Evolutionary conservation across 2,329 filamentous ascomycete genomes (phyloP).

Genomic region (Fusarium falciforme): DNA sequence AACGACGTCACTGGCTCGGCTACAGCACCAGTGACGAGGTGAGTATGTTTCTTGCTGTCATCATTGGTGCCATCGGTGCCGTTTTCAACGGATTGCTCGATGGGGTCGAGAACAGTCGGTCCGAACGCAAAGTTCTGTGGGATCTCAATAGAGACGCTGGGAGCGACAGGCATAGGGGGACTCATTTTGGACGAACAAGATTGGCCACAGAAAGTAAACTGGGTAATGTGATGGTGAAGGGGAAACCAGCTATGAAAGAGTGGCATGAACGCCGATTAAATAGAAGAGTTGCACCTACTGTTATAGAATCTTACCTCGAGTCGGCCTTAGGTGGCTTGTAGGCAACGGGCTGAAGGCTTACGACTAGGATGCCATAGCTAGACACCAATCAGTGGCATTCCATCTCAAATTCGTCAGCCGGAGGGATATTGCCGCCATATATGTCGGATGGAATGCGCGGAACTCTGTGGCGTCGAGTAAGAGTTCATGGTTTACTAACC

Average conservation of each 20-base stretch:
- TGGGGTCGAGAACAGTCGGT: constrained; percentile 24
- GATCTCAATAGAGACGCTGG: constrained; percentile 23
- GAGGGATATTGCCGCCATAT: background rate
- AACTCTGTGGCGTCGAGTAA: background rate
- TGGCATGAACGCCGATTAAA: background rate
- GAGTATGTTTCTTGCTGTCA: background rate
- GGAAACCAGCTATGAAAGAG: background rate
- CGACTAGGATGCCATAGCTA: background rate
- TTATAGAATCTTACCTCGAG: background rate
- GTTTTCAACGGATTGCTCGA: constrained; percentile 11
- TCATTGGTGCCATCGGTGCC: background rate
- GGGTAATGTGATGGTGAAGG: background rate
- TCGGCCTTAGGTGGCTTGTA: background rate
- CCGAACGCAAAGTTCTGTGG: constrained; percentile 30
- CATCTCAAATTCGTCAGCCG: background rate
- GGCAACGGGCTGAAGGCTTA: background rate
- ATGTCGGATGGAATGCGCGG: background rate
- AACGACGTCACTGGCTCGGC: constrained; percentile 6
- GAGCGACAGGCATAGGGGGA: constrained; percentile 13
- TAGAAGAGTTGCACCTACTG: background rate
- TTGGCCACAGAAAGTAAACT: background rate
- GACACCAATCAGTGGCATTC: background rate
- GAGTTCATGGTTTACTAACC: background rate
- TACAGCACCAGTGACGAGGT: background rate
- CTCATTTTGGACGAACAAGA: background rate